A percentile compares a stretch with the other conserved stretches of the same genome.
These are phyloP conservation scores for Starmerella cellae DNA, from an alignment of 805 yeast species.

Conservation along the genomic window DNA sequence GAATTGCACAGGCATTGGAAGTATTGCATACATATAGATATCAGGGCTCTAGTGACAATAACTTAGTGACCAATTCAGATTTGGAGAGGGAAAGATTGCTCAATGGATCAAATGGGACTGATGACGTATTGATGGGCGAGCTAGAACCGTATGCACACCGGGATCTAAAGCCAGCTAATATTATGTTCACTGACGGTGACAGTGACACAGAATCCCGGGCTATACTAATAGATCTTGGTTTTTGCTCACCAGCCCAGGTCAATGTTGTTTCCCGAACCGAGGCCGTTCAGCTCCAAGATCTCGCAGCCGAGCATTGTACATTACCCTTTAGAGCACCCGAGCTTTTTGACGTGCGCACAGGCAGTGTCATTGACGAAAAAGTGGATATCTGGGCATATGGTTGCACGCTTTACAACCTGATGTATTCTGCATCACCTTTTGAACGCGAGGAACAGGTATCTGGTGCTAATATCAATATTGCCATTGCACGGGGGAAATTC, in stretches of 20 bases:
- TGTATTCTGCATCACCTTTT: slow-evolving; percentile 76
- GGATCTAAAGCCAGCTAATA: slow-evolving; percentile 80
- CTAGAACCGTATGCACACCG: slow-evolving; percentile 62
- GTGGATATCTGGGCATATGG: slow-evolving; percentile 91
- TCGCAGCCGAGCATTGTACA: slow-evolving; percentile 74
- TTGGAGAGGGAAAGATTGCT: not conserved
- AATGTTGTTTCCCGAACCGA: slow-evolving; percentile 46
- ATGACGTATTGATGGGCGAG: slow-evolving; percentile 25
- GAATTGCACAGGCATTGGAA: slow-evolving; percentile 60
- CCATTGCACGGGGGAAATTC: slow-evolving; percentile 57
- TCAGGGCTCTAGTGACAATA: not conserved
- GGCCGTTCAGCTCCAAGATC: slow-evolving; percentile 65
- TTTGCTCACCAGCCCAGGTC: slow-evolving; percentile 52
- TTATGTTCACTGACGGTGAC: slow-evolving; percentile 53
- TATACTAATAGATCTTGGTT: slow-evolving; percentile 73
- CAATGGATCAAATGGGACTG: not conserved
- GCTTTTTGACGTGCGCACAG: slow-evolving; percentile 59
- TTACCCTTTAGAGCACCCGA: slow-evolving; percentile 87
- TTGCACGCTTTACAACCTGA: slow-evolving; percentile 60
- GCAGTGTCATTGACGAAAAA: slow-evolving; percentile 51
- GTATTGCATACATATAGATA: slow-evolving; percentile 55
- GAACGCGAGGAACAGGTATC: slow-evolving; percentile 66
- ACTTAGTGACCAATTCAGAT: not conserved
- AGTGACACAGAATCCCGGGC: slow-evolving; percentile 33
- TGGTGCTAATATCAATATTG: slow-evolving; percentile 71